Base-by-base conservation (phyloP, 176 grass and related monocot genomes). In the Carex pumila region DNA sequence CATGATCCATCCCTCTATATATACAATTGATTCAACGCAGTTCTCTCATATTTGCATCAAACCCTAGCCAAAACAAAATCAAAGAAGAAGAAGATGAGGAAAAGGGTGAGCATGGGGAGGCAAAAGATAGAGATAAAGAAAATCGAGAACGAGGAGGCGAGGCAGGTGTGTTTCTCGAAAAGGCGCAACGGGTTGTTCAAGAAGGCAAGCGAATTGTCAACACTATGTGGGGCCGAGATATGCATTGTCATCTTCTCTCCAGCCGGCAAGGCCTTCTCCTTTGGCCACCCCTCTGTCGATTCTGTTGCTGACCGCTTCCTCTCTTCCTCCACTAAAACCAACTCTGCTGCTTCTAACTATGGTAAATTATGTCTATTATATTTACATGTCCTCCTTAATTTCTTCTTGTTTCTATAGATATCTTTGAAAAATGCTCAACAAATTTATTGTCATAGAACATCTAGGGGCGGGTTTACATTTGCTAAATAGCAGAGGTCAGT, bases 131-230 rank as follows among this genome's bases (percentile, higher is more conserved):
- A 83, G 81, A 83, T 83, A 67, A 83, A 71, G 60, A 66, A 65
- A 66, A 37, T 74, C 50, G 15, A 89, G 73, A 65, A 76, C n/a
- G 70, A 88, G 90, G 45, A 84, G 81, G 53, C 90, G 56, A 79
- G 88, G 86, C 82, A 89, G 87, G 70, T 84, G 55, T 88, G 91
- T 75, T 92, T 90, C 88, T 92, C 88, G 10, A 92, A 92, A 63
- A 34, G 88, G 31, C 78, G 86, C 19, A 71, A 84, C 0, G 85
- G 88, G 0, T 34, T 92, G 1, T 92, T 89, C 80, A 89, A 87
- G 53, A 92, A 92, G 88, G 86, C 91, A 0, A 90, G 83, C 36
- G 91, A 92, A 49, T 32, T 92, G 25, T 73, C 88, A 12, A 88
- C 84, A 6, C 88, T 92, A 2, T 92, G 91, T 62, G 84, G 91